Conservation (phyloP, 352 stramenopile genomes). For the Phytophthora citricola region DNA sequence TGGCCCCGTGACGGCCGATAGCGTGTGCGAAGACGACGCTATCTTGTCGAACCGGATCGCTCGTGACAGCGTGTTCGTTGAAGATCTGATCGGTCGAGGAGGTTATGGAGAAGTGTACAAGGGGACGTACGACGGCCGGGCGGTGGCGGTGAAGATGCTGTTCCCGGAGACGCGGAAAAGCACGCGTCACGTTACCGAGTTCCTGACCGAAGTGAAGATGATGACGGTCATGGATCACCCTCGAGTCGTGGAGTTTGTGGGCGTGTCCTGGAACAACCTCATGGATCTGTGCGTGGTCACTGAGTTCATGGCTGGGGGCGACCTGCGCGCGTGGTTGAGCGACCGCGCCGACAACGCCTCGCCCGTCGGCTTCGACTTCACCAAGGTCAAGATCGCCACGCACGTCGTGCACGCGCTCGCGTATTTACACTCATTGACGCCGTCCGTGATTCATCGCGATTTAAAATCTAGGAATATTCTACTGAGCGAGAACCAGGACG, state of each 20-base stretch:
- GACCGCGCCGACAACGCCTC: conserved; percentile 30
- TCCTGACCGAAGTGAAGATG: conserved; percentile 63
- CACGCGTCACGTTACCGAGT: conserved; percentile 47
- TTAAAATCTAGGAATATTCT: conserved; percentile 65
- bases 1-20: conserved; percentile 38
- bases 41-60: conserved; percentile 52
- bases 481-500: conserved; percentile 39
- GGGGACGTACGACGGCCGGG: conserved; percentile 39
- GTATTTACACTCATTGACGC: conserved; percentile 55
- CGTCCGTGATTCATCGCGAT: conserved; percentile 53
- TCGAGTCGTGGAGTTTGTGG: conserved; percentile 58
- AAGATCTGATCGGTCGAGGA: conserved; percentile 52
- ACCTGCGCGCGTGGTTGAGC: conserved; percentile 53
- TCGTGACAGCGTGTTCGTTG: conserved; percentile 45
- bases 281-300: conserved; percentile 65
- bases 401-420: conserved; percentile 46
- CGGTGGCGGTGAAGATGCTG: conserved; percentile 62
- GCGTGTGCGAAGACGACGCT: conserved; percentile 52
- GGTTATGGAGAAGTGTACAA: conserved; percentile 67
- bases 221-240: conserved; percentile 52
- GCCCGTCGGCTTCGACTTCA: conserved; percentile 44
- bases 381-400: conserved; percentile 48
- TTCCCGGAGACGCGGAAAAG: conserved; percentile 50
- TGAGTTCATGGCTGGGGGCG: conserved; percentile 69
- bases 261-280: conserved; percentile 64